Base-by-base conservation (phyloP, 768 basidiomycete genomes). In the Leccinum pellstonianum region DNA sequence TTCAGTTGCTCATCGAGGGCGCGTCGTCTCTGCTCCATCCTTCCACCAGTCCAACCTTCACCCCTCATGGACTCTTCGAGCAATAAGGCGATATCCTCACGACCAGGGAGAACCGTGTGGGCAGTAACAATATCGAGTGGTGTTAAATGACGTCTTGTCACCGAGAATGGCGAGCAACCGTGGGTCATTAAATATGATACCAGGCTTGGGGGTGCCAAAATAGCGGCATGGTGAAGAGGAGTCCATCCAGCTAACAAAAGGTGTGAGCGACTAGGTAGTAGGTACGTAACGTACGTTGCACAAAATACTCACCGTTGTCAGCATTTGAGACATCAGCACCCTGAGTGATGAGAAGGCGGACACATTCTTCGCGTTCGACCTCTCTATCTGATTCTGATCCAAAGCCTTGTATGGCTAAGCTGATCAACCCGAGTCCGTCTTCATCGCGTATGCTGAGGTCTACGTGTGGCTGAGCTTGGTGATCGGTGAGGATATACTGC, bases 131-230 rank as follows among this genome's bases (percentile, higher is more conserved):
- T 87, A 72, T 98, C 95, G 29, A 96, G 80, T 3, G 97, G 86
- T 4, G 89, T 95, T 43, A 98, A 75, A 29, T 90, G 88, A 41
- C 89, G 86, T 65, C 80, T 82, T 25, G 95, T 96, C 49, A 84
- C 70, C 5, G 86, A 82, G 62, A 91, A 86, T 0, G 91, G 86
- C 25, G 93, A 94, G 62, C 92, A 93, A 50, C 93, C 93, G 65
- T 93, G 91, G 11, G 93, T 96, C 76, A 98, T 87, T 23, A 99
- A 80, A 79, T 93, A 89, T 0, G 95, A 93, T 21, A 98, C 83
- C 21, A 98, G 78, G 3, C 95, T 95, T 3, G 95, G 91, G 33
- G 96, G 94, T 12, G 93, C 86, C 38, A 92, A 78, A 54, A 98
- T 76, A 8, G 91, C 91, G 8, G 96, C 93, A 76, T 96, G 88